Conservation (phyloP, 768 basidiomycete species). For the Lentinula aciculospora region DNA sequence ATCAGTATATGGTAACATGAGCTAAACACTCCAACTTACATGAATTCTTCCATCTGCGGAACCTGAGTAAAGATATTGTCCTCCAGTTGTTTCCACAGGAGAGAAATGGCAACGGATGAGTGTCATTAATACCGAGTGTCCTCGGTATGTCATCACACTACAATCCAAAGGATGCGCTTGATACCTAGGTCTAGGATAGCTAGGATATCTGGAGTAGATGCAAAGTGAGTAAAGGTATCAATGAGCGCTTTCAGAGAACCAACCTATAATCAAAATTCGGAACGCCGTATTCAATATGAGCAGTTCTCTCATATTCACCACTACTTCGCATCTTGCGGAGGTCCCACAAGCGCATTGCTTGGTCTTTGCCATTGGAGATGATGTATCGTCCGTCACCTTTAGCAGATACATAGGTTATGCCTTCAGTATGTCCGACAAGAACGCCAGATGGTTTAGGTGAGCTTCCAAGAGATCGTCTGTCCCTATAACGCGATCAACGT, state of each 20-base stretch:
- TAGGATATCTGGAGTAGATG: conserved; percentile 41
- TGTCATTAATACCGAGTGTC: conserved; percentile 85
- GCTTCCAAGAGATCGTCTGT: conserved; percentile 47
- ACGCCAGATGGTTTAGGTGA: conserved; percentile 84
- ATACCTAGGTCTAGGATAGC: conserved; percentile 58
- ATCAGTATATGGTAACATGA: conserved; percentile 2
- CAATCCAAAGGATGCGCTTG: conserved; percentile 81
- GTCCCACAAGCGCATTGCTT: conserved; percentile 89
- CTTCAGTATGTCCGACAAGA: conserved; percentile 92
- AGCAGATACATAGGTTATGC: conserved; percentile 90
- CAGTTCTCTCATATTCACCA: conserved; percentile 56
- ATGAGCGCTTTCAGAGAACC: conserved; percentile 12
- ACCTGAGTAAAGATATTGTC: conserved; percentile 92
- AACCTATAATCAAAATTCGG: conserved; percentile 78
- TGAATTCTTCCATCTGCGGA: conserved; percentile 83
- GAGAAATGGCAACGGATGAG: conserved; percentile 97
- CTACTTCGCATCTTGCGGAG: conserved; percentile 85
- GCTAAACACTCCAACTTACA: conserved; percentile 33
- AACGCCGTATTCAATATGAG: conserved; percentile 47
- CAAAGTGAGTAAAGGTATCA: not conserved
- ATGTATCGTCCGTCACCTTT: conserved; percentile 96
- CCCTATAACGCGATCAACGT: conserved; percentile 29
- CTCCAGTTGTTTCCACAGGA: conserved; percentile 86
- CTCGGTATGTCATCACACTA: conserved; percentile 93
- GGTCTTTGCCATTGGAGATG: conserved; percentile 95